Evolutionary conservation across 345 rosid species (phyloP).

Genomic region (Excoecaria cochinchinensis): DNA sequence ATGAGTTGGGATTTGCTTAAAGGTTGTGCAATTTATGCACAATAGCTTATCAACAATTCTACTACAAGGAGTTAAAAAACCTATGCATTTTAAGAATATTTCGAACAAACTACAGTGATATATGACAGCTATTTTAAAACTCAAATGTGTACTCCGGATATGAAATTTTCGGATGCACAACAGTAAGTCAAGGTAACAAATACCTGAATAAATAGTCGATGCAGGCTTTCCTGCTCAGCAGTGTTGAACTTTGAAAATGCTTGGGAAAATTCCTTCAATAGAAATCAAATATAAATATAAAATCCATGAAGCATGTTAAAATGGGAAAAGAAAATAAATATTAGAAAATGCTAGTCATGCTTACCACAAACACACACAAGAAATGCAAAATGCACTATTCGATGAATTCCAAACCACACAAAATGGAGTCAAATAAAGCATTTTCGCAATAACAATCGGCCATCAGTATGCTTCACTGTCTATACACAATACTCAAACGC

Average conservation of each 20-base stretch:
- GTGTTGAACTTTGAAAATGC: constrained; percentile 50
- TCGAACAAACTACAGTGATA: background rate
- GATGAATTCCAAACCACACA: background rate
- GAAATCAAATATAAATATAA: background rate
- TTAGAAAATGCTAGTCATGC: background rate
- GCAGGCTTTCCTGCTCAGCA: constrained; percentile 50
- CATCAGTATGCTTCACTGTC: background rate
- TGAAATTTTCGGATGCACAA: background rate
- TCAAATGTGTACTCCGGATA: background rate
- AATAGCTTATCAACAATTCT: background rate
- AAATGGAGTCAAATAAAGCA: background rate
- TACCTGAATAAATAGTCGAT: constrained; percentile 56
- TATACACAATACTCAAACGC: background rate
- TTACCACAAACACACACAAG: background rate
- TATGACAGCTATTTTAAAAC: background rate
- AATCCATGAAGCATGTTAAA: background rate
- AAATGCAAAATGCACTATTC: background rate
- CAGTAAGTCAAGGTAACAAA: background rate
- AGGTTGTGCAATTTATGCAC: background rate
- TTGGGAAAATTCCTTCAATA: constrained; percentile 43
- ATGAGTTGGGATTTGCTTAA: background rate
- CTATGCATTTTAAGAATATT: background rate
- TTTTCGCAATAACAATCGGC: background rate
- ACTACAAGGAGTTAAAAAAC: background rate
- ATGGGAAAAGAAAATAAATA: background rate